These are phyloP conservation scores for Hanseniaspora jakobsenii DNA, from an alignment of 805 yeast genomes.

Conservation along the genomic window DNA sequence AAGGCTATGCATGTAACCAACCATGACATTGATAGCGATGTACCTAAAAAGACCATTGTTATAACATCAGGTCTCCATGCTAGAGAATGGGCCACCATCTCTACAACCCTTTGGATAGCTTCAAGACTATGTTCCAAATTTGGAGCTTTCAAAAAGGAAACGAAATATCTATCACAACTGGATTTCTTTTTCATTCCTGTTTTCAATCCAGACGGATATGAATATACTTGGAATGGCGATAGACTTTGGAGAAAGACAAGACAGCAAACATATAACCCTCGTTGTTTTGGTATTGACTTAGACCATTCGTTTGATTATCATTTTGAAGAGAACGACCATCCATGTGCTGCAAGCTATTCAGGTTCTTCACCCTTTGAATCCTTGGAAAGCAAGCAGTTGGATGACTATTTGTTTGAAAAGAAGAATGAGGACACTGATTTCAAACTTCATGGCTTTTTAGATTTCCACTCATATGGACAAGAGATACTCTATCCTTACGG, in stretches of 20 bases:
- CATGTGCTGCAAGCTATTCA: conserved; percentile 74
- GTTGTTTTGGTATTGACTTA: conserved; percentile 73
- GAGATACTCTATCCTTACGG: conserved; percentile 76
- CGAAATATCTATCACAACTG: conserved; percentile 40
- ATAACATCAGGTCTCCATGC: conserved; percentile 82
- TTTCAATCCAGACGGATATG: conserved; percentile 85
- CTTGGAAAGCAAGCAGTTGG: conserved; percentile 42
- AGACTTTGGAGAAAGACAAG: conserved; percentile 83
- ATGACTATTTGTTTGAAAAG: conserved; percentile 34
- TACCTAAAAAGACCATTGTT: conserved; percentile 50
- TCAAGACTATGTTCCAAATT: conserved; percentile 38
- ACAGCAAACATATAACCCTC: conserved; percentile 54
- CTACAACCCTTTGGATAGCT: conserved; percentile 51
- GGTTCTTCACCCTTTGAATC: conserved; percentile 67
- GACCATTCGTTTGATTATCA: conserved; percentile 74
- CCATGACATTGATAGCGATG: conserved; percentile 21
- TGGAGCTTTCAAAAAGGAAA: conserved; percentile 33
- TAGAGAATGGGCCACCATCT: conserved; percentile 75
- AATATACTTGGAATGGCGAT: conserved; percentile 65
- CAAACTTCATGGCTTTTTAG: conserved; percentile 62
- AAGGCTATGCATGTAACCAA: conserved; percentile 55
- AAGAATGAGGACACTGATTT: conserved; percentile 32
- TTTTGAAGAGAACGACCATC: conserved; percentile 52
- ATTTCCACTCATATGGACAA: conserved; percentile 76
- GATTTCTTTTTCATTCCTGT: conserved; percentile 75